A percentile compares a stretch with the other conserved stretches of the same genome.
Evolutionary conservation across 129 eudicot species (phyloP).

Genomic region (Scalesia atractyloides): DNA sequence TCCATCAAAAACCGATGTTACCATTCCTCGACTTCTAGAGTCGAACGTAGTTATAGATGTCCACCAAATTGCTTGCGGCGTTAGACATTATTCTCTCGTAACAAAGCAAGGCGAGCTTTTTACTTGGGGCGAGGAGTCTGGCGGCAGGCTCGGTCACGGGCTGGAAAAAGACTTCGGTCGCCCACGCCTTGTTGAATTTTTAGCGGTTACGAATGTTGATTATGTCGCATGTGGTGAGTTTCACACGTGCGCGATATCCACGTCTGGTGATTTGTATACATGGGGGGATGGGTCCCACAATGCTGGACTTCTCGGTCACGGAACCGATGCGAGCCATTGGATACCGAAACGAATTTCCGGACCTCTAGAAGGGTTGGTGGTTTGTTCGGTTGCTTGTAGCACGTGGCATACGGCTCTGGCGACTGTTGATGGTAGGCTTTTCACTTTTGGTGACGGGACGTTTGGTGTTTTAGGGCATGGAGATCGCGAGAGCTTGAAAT

Average conservation of each 20-base stretch:
- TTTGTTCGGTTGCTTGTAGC: too few relatives aligned
- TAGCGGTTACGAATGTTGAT: constrained; percentile 61
- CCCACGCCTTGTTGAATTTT: constrained; percentile 71
- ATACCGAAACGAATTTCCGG: constrained; percentile 79
- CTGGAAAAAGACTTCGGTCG: constrained; percentile 59
- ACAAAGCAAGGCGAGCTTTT: constrained; percentile 49
- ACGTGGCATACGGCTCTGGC: too few relatives aligned
- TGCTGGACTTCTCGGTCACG: constrained; percentile 88
- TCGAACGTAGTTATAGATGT: constrained; percentile 83
- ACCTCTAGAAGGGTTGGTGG: constrained; percentile 67
- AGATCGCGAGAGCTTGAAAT: constrained; percentile 46
- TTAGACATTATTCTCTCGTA: constrained; percentile 72
- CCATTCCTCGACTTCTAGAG: constrained; percentile 44
- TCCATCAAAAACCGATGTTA: constrained; percentile 51
- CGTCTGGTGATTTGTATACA: constrained; percentile 67
- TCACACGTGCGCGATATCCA: constrained; percentile 79
- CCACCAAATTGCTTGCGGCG: constrained; percentile 81
- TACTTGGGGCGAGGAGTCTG: constrained; percentile 85
- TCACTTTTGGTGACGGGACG: constrained; percentile 82
- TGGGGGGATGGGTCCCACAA: constrained; percentile 89
- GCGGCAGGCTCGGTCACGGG: constrained; percentile 94
- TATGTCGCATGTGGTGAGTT: constrained; percentile 77
- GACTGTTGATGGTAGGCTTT: constrained; percentile 47
- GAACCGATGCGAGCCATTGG: constrained; percentile 89
- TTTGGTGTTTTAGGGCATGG: constrained; percentile 91